These are phyloP conservation scores for Calonectria pseudoreteaudii DNA, from an alignment of 2,329 filamentous ascomycete species.

Conservation along the genomic window DNA sequence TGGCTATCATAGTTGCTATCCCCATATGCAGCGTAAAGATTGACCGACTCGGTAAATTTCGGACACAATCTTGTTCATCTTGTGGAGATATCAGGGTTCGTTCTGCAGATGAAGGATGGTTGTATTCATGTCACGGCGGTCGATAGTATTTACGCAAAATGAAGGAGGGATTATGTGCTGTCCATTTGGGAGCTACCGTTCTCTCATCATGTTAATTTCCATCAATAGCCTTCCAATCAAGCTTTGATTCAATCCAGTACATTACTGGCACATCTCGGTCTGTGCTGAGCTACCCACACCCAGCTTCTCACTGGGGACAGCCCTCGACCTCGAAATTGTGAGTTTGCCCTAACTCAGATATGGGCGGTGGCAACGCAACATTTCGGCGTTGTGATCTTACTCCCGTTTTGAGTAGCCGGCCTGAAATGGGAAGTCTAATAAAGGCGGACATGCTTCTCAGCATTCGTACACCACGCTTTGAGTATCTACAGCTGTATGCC, in stretches of 20 bases:
- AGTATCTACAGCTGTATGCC: neutral
- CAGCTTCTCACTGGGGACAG: neutral
- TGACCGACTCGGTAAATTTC: too few species aligned
- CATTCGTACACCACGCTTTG: neutral
- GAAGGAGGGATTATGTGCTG: neutral
- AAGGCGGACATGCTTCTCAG: neutral
- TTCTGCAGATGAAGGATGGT: neutral
- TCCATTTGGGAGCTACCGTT: neutral
- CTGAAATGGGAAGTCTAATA: neutral
- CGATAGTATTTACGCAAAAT: neutral
- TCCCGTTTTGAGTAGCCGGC: neutral
- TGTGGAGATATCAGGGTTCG: too few species aligned
- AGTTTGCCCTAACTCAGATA: neutral
- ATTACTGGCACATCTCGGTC: neutral
- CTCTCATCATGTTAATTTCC: neutral
- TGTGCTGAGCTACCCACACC: neutral
- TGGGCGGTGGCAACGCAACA: neutral
- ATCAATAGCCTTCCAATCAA: neutral
- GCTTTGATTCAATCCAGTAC: neutral
- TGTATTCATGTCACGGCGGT: neutral
- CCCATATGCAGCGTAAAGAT: too few species aligned
- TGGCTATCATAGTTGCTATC: too few species aligned
- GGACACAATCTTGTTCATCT: too few species aligned
- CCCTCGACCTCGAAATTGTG: neutral
- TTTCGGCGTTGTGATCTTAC: too few species aligned